A percentile compares a stretch with the other conserved stretches of the same genome.
Conservation (phyloP, 768 basidiomycete species). For the Sporobolomyces pararoseus region DNA sequence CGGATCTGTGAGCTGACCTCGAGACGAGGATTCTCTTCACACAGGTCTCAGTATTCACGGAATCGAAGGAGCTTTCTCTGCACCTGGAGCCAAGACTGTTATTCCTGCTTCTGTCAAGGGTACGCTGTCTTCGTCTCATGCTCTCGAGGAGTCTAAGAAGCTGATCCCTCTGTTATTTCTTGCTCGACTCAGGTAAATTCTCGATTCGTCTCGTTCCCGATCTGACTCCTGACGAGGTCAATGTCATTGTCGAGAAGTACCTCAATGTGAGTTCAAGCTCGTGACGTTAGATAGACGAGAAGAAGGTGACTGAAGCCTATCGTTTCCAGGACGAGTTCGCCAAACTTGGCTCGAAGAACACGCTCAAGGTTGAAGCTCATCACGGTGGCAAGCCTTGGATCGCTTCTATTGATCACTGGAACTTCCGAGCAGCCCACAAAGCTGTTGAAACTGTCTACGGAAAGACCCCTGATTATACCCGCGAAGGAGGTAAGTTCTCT, state of each 20-base stretch:
- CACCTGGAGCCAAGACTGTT: conserved; percentile 80
- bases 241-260: conserved; percentile 67
- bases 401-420: conserved; percentile 71
- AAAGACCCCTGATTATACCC: conserved; percentile 71
- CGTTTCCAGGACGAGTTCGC: conserved; percentile 62
- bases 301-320: too few relatives aligned
- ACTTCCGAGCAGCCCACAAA: conserved; percentile 78
- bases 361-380: conserved; percentile 63
- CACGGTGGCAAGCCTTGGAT: conserved; percentile 90
- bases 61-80: conserved; percentile 90
- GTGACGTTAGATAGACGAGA: too few relatives aligned
- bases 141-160: neutral
- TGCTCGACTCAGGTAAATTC: conserved; percentile 65
- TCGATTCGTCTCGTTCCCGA: conserved; percentile 89
- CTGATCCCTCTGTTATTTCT: neutral
- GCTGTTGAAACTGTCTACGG: conserved; percentile 59
- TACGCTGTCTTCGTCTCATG: conserved; percentile 14
- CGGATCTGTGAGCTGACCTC: neutral
- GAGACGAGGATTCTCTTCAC: neutral
- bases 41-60: conserved; percentile 85
- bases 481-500: conserved; percentile 83
- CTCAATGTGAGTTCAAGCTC: conserved; percentile 51
- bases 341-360: conserved; percentile 81
- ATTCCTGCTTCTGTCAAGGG: conserved; percentile 74
- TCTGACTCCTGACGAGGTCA: conserved; percentile 71